Conservation (phyloP, 2,329 filamentous ascomycete genomes). For the Sporothrix mexicana region DNA sequence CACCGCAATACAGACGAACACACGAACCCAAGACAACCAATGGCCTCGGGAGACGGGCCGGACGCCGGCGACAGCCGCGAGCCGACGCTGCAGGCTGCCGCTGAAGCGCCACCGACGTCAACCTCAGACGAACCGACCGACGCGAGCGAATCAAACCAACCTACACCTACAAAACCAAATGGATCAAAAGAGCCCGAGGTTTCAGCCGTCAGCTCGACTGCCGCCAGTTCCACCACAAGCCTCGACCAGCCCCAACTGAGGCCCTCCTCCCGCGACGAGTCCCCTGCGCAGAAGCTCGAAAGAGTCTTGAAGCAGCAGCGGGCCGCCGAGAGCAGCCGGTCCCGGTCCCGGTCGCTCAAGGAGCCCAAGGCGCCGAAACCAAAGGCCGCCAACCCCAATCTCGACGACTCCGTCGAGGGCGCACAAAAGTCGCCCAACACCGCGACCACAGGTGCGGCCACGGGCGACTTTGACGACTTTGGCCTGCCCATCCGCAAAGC, state of each 20-base stretch:
- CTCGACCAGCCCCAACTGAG: background rate
- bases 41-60: constrained; percentile 34
- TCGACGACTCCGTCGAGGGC: constrained; percentile 18
- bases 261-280: constrained; percentile 26
- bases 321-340: constrained; percentile 10
- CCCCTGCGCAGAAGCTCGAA: constrained; percentile 34
- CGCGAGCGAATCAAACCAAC: background rate
- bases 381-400: background rate
- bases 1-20: background rate
- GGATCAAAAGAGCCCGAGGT: background rate
- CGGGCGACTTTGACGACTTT: constrained; percentile 67
- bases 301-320: constrained; percentile 28
- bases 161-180: background rate
- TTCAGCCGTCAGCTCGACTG: background rate
- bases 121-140: background rate
- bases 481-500: constrained; percentile 66
- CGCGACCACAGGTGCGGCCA: constrained; percentile 44
- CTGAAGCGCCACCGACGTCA: background rate
- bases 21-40: constrained; percentile 1
- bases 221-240: constrained; percentile 11
- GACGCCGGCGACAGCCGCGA: constrained; percentile 23
- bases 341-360: background rate
- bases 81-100: background rate
- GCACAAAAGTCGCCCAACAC: constrained; percentile 29
- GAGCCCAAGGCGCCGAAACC: background rate